phyloP scores from a whole-genome alignment of 257 asterid species.

The Datura wrightii region DNA sequence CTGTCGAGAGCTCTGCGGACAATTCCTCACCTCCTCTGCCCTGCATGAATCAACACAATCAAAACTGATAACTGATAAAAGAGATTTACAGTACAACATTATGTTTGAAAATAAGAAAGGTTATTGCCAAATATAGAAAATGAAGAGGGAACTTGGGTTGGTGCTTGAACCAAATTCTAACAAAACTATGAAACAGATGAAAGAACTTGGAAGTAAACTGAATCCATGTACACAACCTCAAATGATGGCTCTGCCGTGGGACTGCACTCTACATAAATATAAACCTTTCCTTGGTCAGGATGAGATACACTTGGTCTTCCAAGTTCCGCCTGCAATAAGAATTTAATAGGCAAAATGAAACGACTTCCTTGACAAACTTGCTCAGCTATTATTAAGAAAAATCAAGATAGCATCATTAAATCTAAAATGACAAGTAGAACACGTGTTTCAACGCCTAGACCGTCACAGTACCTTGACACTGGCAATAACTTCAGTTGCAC shows the following conservation, averaged over 20 bases:
- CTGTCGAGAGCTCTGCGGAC: conserved; percentile 75
- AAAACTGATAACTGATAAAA: conserved; percentile 14
- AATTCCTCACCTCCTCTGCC: conserved; percentile 95
- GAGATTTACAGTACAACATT: neutral
- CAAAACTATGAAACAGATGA: conserved; percentile 2
- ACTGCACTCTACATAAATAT: conserved; percentile 82
- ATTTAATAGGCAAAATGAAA: conserved; percentile 22
- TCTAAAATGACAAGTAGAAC: neutral
- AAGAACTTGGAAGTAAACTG: conserved; percentile 21
- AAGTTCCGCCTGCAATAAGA: conserved; percentile 79
- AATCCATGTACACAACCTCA: conserved; percentile 59
- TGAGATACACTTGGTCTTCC: conserved; percentile 74
- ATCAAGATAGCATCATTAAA: neutral
- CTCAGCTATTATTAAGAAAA: neutral
- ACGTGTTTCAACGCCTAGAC: neutral
- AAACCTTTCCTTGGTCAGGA: conserved; percentile 87
- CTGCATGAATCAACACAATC: conserved; percentile 46
- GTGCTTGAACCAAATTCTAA: neutral
- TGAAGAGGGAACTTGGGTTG: neutral
- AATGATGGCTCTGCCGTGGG: conserved; percentile 92
- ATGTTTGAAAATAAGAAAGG: neutral
- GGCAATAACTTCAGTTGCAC: conserved; percentile 89
- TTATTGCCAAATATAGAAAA: neutral
- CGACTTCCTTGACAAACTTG: conserved; percentile 19
- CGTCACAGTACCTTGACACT: conserved; percentile 70